Evolutionary conservation across 2,329 filamentous ascomycete genomes (phyloP).

Genomic region (Emericellopsis cladophorae): DNA sequence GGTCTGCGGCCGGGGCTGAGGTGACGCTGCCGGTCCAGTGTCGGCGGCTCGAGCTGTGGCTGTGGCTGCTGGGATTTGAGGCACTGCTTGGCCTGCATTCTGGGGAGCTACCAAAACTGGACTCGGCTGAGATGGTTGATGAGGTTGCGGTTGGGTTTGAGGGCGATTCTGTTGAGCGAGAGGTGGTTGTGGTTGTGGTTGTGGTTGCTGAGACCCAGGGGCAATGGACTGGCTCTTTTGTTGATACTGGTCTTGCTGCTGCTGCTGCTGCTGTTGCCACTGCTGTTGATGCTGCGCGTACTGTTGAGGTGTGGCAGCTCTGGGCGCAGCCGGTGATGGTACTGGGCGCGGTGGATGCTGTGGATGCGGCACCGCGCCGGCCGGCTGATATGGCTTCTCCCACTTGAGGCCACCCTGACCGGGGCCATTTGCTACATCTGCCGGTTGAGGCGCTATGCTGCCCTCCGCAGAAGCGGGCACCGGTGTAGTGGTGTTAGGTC

Average conservation of each 20-base stretch:
- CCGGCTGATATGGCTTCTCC: slow-evolving; percentile 28
- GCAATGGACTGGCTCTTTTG: slow-evolving; percentile 4
- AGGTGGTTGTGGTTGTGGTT: slow-evolving; percentile 7
- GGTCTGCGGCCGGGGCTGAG: slow-evolving; percentile 12
- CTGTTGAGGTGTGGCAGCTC: slow-evolving; percentile 9
- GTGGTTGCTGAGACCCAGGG: slow-evolving; percentile 1
- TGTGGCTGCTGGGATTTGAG: slow-evolving; percentile 14
- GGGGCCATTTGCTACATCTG: slow-evolving; percentile 10
- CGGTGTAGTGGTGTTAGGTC: slow-evolving; percentile 14
- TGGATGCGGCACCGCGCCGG: slow-evolving; percentile 10
- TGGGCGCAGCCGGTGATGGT: slow-evolving; percentile 11
- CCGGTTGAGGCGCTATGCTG: slow-evolving; percentile 9
- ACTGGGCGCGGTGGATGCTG: slow-evolving; percentile 11
- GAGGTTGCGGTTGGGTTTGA: too few relatives aligned
- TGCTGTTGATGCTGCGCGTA: slow-evolving; percentile 10
- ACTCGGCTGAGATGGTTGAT: slow-evolving; percentile 6
- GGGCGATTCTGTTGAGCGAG: slow-evolving; percentile 6
- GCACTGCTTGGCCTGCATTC: slow-evolving; percentile 18
- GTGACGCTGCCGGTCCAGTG: slow-evolving; percentile 10
- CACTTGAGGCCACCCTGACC: slow-evolving; percentile 18
- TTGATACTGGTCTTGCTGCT: slow-evolving; percentile 4
- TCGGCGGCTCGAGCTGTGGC: slow-evolving; percentile 18
- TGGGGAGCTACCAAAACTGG: slow-evolving; percentile 21
- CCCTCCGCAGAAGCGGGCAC: slow-evolving; percentile 3
- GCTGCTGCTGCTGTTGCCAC: not conserved